Evolutionary conservation across 2,329 filamentous ascomycete genomes (phyloP), one percentile per base, ranked within the genome.

Genomic region (Colletotrichum sp.): DNA sequence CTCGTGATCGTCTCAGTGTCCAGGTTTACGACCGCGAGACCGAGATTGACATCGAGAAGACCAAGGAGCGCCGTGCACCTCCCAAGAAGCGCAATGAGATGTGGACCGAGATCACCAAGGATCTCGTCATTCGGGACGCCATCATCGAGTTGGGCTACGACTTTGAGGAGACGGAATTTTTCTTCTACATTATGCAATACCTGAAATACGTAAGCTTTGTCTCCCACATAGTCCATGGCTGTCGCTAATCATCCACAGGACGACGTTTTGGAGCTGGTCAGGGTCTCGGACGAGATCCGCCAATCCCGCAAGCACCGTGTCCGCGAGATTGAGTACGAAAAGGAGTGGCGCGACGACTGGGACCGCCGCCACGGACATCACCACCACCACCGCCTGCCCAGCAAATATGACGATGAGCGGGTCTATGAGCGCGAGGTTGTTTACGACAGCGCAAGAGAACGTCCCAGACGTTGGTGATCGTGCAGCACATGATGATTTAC

Each of bases 21-120:
- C 83, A 86, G 72, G 83, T 89, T 24, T 84, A 84, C 73, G 86
- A 86, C 72, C 83, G 84, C 24, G 85, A 88, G 70, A 81, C 84
- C 15, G 86, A 88, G 36, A 82, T 89, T 54, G 89, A 91, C 64
- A 84, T 91, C 34, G 89, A 91, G 64, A 89, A 90, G 77, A 86
- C 87, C 29, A 87, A 86, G 21, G 91, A 93, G 75, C 85, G 85
- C 76, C 77, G 79, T 27, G 82, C 84, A 70, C 84, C 83, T 33
- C 82, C 79, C 75, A 82, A 86, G 27, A 88, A 87, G 66, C 85
- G 89, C 36, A 89, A 90, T 70, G 91, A 93, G 73, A 94, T 98
- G 86, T 98, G 96, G 96, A 99, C 97, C 0, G 97, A 98, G 84
- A 95, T 99, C 78, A 98, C 96, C 59, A 98, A 98, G 84, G 96